Base-by-base conservation (phyloP, 305 asterid species). In the Solanum hybrid region DNA sequence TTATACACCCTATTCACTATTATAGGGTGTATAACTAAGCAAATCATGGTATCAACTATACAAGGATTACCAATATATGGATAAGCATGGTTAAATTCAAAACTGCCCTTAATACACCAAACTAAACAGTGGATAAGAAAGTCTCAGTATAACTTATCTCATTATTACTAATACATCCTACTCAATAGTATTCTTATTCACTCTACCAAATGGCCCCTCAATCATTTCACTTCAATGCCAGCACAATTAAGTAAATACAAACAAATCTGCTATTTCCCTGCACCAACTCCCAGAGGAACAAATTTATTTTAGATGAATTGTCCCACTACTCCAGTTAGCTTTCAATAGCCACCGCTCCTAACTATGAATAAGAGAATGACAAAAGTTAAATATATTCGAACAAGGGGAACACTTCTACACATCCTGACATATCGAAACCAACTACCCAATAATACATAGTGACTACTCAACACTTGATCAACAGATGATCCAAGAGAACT, bases 401-500 rank as follows among this genome's bases (percentile, higher is more conserved):
- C 72, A 51, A 45, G 76, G 88, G 13, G 41, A 84, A 31, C 73
- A 82, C 37, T 41, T 41, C 31, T 36, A 81, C 65, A n/a, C 65
- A 45, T 31, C 88, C 72, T 51, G 76, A 57, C 68, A 26, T 24
- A 34, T 51, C 3, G n/a, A 84, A 33, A 51, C 76, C 39, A 51
- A 51, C 77, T 84, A 51, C 39, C 76, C 20, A 51, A 84, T 84
- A 84, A 51, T 51, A 84, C 31, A 27, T 27, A 29, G 39, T 31
- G 41, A 45, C 41, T 84, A 11, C 34, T 51, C 39, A 84, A 84
- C 39, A 45, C 75, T 51, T 51, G 38, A 83, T 57, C 41, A 51
- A 84, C 41, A 84, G 22, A 84, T 51, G 76, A 84, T 84, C 88
- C 84, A 72, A 87, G 89, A 34, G 38, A 87, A 73, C 84, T 26